Evolutionary conservation across 1,284 basidiomycete species (phyloP).

Genomic region (Melampsora americana): DNA sequence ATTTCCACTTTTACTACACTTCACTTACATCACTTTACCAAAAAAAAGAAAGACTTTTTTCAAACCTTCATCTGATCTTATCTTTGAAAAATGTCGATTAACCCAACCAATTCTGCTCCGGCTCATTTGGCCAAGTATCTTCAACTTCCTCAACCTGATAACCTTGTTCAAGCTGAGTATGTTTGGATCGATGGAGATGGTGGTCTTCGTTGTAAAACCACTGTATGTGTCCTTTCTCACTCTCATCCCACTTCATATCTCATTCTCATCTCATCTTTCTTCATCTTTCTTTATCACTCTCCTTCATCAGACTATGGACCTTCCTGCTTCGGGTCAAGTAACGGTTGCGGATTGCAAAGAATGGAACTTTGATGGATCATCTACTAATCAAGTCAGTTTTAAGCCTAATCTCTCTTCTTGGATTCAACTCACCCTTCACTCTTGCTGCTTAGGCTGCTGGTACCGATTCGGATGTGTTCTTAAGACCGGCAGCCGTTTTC

Average conservation of each 20-base stretch:
- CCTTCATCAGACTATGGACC: constrained; percentile 76
- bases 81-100: constrained; percentile 21
- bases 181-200: constrained; percentile 93
- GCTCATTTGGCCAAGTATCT: constrained; percentile 77
- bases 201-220: constrained; percentile 90
- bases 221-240: constrained; percentile 52
- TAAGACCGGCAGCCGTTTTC: constrained; percentile 95
- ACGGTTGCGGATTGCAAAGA: constrained; percentile 68
- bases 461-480: constrained; percentile 92
- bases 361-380: constrained; percentile 99
- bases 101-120: constrained; percentile 32
- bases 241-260: constrained; percentile 14
- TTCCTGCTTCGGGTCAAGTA: constrained; percentile 30
- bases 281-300: constrained; percentile 66
- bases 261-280: constrained; percentile 42
- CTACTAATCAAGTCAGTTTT: constrained; percentile 70
- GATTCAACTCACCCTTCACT: not conserved
- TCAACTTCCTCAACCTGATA: constrained; percentile 71
- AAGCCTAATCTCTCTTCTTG: not conserved
- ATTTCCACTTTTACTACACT: not conserved
- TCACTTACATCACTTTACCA: too few relatives aligned
- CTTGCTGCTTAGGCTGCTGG: constrained; percentile 66
- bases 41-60: too few relatives aligned
- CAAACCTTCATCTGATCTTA: too few relatives aligned
- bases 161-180: constrained; percentile 90